These are phyloP conservation scores for Penicillium ochrochloron DNA, from an alignment of 495 filamentous ascomycete species.

Conservation along the genomic window DNA sequence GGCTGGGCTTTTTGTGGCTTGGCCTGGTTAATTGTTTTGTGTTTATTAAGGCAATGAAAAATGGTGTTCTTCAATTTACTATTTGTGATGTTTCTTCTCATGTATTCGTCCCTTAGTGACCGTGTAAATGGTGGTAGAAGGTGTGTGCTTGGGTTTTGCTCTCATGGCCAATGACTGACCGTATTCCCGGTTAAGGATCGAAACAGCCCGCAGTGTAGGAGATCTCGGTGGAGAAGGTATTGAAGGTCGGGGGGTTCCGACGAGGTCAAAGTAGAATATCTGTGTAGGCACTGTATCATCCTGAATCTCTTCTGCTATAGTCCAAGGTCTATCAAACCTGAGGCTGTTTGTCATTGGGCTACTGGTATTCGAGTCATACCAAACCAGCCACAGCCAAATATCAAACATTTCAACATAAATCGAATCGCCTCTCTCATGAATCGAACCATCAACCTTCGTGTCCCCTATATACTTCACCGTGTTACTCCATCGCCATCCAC, in stretches of 20 bases:
- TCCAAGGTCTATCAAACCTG: not conserved
- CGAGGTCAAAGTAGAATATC: not conserved
- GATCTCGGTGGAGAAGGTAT: not conserved
- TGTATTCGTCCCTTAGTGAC: not conserved
- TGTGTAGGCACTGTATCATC: not conserved
- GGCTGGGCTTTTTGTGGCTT: slow-evolving; percentile 12
- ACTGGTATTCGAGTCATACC: too few species aligned
- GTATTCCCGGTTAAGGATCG: too few species aligned
- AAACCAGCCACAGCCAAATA: too few species aligned
- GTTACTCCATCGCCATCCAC: too few species aligned
- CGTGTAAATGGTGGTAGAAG: slow-evolving; percentile 2
- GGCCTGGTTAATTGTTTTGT: slow-evolving; percentile 13
- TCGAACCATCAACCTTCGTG: too few species aligned
- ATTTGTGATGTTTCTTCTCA: not conserved
- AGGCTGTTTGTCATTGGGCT: too few species aligned
- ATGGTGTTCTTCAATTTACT: slow-evolving; percentile 19
- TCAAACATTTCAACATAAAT: too few species aligned
- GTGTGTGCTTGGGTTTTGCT: not conserved
- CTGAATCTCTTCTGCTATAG: slow-evolving; percentile 2
- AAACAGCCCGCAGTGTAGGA: not conserved
- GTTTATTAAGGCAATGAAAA: slow-evolving; percentile 24
- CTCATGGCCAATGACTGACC: not conserved
- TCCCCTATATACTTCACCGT: too few species aligned
- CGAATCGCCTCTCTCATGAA: too few species aligned
- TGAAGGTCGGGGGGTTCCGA: not conserved